A percentile compares a stretch with the other conserved stretches of the same genome.
Evolutionary conservation across 1,284 basidiomycete genomes (phyloP).

Genomic region (Lentinus polychrous): DNA sequence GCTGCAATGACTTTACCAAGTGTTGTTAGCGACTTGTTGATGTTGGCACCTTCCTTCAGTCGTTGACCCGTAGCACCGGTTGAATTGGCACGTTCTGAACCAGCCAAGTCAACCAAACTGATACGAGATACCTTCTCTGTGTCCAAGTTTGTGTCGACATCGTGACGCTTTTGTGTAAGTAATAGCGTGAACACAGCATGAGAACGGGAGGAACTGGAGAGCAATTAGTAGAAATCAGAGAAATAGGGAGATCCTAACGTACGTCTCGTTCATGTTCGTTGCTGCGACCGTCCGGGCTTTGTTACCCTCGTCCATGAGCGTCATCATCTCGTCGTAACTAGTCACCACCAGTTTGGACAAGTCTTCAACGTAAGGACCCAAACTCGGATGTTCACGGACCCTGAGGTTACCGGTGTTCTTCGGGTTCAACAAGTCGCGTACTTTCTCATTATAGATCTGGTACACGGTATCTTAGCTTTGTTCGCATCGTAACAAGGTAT

Average conservation of each 20-base stretch:
- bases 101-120: constrained; percentile 93
- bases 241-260: constrained; percentile 22
- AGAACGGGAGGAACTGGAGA: constrained; percentile 79
- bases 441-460: constrained; percentile 97
- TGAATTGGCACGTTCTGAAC: constrained; percentile 93
- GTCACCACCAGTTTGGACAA: constrained; percentile 89
- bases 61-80: constrained; percentile 94
- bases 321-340: constrained; percentile 94
- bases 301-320: constrained; percentile 98
- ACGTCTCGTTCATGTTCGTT: constrained; percentile 99
- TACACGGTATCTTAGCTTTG: background rate
- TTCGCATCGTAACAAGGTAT: background rate
- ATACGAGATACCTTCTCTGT: constrained; percentile 97
- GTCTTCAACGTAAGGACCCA: constrained; percentile 97
- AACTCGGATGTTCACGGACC: constrained; percentile 92
- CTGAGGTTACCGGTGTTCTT: constrained; percentile 95
- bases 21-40: constrained; percentile 97
- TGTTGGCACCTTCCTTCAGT: constrained; percentile 94
- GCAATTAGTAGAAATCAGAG: background rate
- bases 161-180: constrained; percentile 85
- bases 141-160: constrained; percentile 76
- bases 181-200: constrained; percentile 97
- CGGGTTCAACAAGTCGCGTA: constrained; percentile 93
- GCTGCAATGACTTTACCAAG: constrained; percentile 96
- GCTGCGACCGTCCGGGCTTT: constrained; percentile 97